These are phyloP conservation scores for Jacaranda copaia DNA, from an alignment of 257 asterid genomes.

Conservation along the genomic window DNA sequence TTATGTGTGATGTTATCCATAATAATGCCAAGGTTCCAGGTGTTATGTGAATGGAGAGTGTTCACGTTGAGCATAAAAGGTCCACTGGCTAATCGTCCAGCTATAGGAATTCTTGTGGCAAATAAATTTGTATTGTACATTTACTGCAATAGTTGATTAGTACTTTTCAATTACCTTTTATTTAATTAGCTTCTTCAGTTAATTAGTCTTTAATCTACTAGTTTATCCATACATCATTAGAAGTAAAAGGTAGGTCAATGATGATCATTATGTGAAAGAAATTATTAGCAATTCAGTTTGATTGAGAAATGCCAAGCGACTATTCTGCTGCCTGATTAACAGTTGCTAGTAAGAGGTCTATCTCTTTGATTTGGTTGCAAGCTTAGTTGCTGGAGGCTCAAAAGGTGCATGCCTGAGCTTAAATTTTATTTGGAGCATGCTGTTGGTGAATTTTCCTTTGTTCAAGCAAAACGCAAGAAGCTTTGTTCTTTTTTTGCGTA, in stretches of 20 bases:
- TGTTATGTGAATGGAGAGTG: slow-evolving; percentile 4
- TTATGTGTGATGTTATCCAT: background rate
- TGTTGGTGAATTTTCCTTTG: background rate
- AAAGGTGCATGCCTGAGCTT: slow-evolving; percentile 1
- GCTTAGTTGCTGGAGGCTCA: background rate
- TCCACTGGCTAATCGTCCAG: background rate
- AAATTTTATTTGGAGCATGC: background rate
- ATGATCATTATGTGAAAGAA: background rate
- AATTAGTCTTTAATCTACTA: background rate
- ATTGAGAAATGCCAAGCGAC: slow-evolving; percentile 21
- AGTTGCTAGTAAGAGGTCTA: background rate
- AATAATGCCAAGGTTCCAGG: background rate
- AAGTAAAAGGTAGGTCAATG: background rate
- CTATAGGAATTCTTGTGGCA: background rate
- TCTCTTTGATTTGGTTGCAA: background rate
- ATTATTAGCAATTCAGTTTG: slow-evolving; percentile 19
- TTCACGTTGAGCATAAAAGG: slow-evolving; percentile 11
- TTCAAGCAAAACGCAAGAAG: no score
- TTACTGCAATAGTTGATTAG: background rate
- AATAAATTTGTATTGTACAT: slow-evolving; percentile 8
- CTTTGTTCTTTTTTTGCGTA: background rate
- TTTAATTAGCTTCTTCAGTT: background rate
- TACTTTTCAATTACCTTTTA: background rate
- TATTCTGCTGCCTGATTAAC: background rate
- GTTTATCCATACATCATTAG: background rate